Conservation (phyloP, 1,284 basidiomycete species). For the Cronartium ribicola region DNA sequence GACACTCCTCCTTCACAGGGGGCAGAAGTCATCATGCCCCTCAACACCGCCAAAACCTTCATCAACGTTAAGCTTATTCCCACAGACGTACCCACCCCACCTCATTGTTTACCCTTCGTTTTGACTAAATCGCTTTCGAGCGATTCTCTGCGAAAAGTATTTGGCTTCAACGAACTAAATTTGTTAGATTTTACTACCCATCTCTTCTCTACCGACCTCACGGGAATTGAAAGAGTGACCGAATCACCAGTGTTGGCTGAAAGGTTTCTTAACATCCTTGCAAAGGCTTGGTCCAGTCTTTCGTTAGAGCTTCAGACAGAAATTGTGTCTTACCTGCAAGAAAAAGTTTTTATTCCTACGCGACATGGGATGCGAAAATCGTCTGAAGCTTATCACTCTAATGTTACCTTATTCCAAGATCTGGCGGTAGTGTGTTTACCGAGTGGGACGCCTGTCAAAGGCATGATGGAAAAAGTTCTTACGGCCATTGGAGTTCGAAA, state of each 20-base stretch:
- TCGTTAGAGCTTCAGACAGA: constrained; percentile 61
- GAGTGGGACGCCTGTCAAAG: constrained; percentile 65
- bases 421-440: constrained; percentile 75
- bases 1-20: constrained; percentile 43
- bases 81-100: constrained; percentile 74
- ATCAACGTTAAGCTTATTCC: constrained; percentile 73
- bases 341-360: constrained; percentile 76
- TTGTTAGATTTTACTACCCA: constrained; percentile 72
- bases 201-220: constrained; percentile 58
- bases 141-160: constrained; percentile 50
- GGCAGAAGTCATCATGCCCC: constrained; percentile 60
- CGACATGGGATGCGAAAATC: constrained; percentile 67
- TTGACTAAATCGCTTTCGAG: constrained; percentile 60
- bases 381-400: constrained; percentile 77
- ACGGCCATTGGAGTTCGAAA: constrained; percentile 75
- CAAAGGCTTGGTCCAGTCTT: constrained; percentile 71
- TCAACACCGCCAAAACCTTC: constrained; percentile 68
- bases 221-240: constrained; percentile 52
- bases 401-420: constrained; percentile 81
- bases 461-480: constrained; percentile 71
- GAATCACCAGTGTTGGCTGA: constrained; percentile 74
- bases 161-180: constrained; percentile 73
- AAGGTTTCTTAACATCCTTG: constrained; percentile 66
- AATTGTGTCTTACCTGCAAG: constrained; percentile 61
- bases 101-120: constrained; percentile 68